Evolutionary conservation across 345 rosid genomes (phyloP), one percentile per base, ranked within the genome.

Genomic region (Rubroshorea leprosula): DNA sequence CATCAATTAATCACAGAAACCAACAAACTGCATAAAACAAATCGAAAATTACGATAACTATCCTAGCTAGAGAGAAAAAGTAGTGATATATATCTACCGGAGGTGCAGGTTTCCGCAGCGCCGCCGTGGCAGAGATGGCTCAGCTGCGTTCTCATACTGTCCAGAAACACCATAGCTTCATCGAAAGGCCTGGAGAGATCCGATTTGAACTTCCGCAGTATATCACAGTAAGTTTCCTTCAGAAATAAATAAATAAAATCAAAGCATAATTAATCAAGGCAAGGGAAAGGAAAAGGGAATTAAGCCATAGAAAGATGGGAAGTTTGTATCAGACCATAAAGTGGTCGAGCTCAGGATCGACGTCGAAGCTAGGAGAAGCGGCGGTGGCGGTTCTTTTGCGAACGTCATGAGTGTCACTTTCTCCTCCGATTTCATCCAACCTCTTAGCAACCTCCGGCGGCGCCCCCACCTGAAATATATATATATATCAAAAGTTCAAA

Each of bases 291-390:
- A 6, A 18, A 12, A 39, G n/a, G n/a, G n/a, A 39, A 39, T 27
- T 3, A 27, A 3, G 31, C 5, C 4, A 27, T 2, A 39, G 16
- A 39, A 39, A 7, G 9, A 39, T 7, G 45, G 45, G 3, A 5
- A 5, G 15, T 39, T 6, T 1, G 16, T 13, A 22, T 13, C 48
- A 62, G 51, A 91, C 98, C 96, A 91, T 88, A 80, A 91, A 91
- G 71, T 84, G 83, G 71, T 92, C 96, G 56, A 92, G 98, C 80
- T 86, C 90, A 54, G 87, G 98, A 79, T 92, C 96, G 57, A 81
- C 80, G 57, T 85, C 96, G 1, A 71, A 65, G 79, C 68, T 71
- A 6, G 66, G 50, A 1, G 78, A 57, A 60, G 45, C 65, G 19
- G 62, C 63, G 47, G 71, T 79, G 23, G 18, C 23, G 24, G 31